Evolutionary conservation across 2,329 filamentous ascomycete genomes (phyloP).

Genomic region (Bipolaris cookei): DNA sequence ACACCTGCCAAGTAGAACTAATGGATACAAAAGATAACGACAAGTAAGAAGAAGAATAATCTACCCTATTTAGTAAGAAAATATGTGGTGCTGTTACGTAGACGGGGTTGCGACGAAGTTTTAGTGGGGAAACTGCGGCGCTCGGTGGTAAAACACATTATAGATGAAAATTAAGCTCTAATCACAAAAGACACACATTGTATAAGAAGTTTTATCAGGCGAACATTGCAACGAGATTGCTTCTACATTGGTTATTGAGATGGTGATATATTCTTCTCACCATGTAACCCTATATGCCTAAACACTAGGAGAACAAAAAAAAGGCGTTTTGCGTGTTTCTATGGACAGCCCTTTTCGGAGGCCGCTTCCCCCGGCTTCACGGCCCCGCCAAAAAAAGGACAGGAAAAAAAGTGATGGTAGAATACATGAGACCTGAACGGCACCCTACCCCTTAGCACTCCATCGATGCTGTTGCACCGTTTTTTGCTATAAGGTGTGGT

Average conservation of each 20-base stretch:
- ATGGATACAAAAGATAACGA: no score
- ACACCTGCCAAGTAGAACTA: no score
- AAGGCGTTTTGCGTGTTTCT: neutral
- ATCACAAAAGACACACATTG: neutral
- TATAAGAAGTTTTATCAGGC: no score
- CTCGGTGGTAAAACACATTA: no score
- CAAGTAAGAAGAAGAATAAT: no score
- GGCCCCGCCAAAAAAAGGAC: neutral
- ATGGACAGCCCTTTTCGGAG: neutral
- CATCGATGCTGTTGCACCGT: conserved; percentile 13
- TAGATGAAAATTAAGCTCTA: neutral
- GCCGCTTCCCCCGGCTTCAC: no score
- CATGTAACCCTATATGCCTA: conserved; percentile 1
- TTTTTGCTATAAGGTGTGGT: conserved; percentile 9
- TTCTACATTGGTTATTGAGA: neutral
- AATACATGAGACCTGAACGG: conserved; percentile 10
- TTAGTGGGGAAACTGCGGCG: no score
- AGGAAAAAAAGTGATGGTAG: conserved; percentile 3
- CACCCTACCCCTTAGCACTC: conserved; percentile 4
- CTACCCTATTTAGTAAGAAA: no score
- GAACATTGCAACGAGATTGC: neutral
- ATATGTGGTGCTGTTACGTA: no score
- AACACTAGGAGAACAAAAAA: conserved; percentile 10
- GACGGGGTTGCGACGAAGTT: no score
- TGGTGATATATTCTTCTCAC: neutral